These are phyloP conservation scores for Obba rivulosa DNA, from an alignment of 768 basidiomycete genomes.

Conservation along the genomic window DNA sequence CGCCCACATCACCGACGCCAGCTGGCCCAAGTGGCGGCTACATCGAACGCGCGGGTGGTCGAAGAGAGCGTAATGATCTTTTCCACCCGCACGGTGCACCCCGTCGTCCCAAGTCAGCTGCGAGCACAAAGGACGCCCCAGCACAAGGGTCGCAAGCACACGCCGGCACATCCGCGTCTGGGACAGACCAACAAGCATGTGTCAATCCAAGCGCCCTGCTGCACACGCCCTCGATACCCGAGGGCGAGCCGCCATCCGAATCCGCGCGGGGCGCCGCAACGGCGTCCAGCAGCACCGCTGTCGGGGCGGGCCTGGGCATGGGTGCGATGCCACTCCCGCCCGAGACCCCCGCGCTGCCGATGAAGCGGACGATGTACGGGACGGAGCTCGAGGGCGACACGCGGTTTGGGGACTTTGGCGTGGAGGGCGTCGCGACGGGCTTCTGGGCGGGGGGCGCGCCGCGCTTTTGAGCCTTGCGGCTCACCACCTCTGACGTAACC, in stretches of 20 bases:
- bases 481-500: constrained; percentile 2
- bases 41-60: constrained; percentile 19
- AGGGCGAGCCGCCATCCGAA: background rate
- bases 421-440: constrained; percentile 68
- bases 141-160: background rate
- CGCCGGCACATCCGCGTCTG: background rate
- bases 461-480: constrained; percentile 10
- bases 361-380: constrained; percentile 76
- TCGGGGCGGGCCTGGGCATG: constrained; percentile 40
- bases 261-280: background rate
- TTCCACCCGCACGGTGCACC: constrained; percentile 15
- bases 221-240: constrained; percentile 3
- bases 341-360: constrained; percentile 40
- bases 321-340: constrained; percentile 34
- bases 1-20: constrained; percentile 55
- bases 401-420: constrained; percentile 82
- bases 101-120: constrained; percentile 9
- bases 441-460: constrained; percentile 49
- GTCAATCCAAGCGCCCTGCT: constrained; percentile 12
- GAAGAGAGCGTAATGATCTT: constrained; percentile 20
- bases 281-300: constrained; percentile 38
- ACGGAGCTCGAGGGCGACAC: constrained; percentile 78
- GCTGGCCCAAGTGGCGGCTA: constrained; percentile 14
- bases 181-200: background rate
- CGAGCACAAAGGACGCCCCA: constrained; percentile 3